Base-by-base conservation (phyloP, 2,329 filamentous ascomycete genomes). In the Keithomyces neogunnii region DNA sequence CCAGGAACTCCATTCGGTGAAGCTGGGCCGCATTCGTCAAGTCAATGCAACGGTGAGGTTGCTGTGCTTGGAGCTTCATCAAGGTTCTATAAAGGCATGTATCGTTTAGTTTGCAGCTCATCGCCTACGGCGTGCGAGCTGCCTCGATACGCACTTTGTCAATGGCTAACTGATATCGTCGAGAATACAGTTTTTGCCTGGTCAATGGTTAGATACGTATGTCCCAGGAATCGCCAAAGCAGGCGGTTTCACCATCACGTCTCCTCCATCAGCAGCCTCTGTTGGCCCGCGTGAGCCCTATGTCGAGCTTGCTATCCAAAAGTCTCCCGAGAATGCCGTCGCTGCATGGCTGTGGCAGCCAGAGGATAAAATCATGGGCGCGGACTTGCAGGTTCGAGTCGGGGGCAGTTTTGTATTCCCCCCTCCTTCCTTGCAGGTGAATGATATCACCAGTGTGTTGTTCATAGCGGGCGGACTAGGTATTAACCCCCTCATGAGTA, bases 231-330 rank as follows among this genome's bases (percentile, higher is more conserved):
- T 88, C 44, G 61, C 76, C 43, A 82, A 85, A 63, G 84, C 88
- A 3, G 90, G 90, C 35, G 90, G 90, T 52, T 96, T 95, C 73
- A 95, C 89, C 42, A 86, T 95, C 56, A 92, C 89, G 5, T 93
- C 88, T 1, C 72, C 85, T 0, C 89, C 89, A 0, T 77, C 75
- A 42, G 70, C 75, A 45, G 73, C 76, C 50, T 30, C 36, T 5
- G 54, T 66, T 4, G 31, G 42, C 28, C 54, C 51, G 7, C 49
- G 49, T 5, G 33, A 48, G 5, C 66, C 69, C 0, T 88, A 85
- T 65, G 69, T 95, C 45, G 89, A 95, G 65, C 78, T 95, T 5
- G 89, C 89, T 0, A 77, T 95, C 28, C 88, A 93, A 61, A 72
- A 77, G 32, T 86, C 86, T 1, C 81, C 84, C 0, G 69, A 72